Conservation (phyloP, 2,329 filamentous ascomycete species). For the Aspergillus latus region DNA sequence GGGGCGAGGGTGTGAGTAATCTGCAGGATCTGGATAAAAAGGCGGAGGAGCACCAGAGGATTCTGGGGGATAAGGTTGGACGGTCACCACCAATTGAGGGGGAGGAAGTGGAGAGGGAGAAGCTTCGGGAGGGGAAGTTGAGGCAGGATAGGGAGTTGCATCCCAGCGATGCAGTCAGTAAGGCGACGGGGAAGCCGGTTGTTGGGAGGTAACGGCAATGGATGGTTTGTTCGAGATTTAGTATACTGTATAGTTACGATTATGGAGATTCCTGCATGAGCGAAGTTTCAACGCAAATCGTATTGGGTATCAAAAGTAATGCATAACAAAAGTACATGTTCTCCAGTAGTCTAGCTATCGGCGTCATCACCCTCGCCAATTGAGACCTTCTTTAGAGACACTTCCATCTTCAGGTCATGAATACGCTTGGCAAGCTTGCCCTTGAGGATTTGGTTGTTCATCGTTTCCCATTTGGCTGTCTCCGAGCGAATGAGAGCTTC, state of each 20-base stretch:
- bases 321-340: neutral
- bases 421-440: conserved; percentile 47
- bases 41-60: conserved; percentile 33
- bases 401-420: conserved; percentile 45
- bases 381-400: conserved; percentile 46
- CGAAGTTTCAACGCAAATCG: conserved; percentile 1
- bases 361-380: conserved; percentile 39
- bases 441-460: conserved; percentile 42
- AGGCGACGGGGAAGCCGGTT: conserved; percentile 30
- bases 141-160: conserved; percentile 30
- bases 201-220: conserved; percentile 24
- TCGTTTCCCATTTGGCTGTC: conserved; percentile 41
- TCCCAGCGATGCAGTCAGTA: conserved; percentile 28
- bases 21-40: conserved; percentile 37
- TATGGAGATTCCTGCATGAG: neutral
- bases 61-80: conserved; percentile 30
- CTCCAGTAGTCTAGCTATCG: conserved; percentile 25
- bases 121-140: conserved; percentile 28
- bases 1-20: conserved; percentile 34
- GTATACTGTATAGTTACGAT: conserved; percentile 5
- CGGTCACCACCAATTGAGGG: conserved; percentile 22
- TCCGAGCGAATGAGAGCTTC: conserved; percentile 42
- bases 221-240: neutral
- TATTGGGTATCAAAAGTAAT: conserved; percentile 16
- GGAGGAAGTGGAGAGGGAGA: conserved; percentile 28